Conservation (phyloP, 2,329 filamentous ascomycete species). For the Aspergillus sp. region DNA sequence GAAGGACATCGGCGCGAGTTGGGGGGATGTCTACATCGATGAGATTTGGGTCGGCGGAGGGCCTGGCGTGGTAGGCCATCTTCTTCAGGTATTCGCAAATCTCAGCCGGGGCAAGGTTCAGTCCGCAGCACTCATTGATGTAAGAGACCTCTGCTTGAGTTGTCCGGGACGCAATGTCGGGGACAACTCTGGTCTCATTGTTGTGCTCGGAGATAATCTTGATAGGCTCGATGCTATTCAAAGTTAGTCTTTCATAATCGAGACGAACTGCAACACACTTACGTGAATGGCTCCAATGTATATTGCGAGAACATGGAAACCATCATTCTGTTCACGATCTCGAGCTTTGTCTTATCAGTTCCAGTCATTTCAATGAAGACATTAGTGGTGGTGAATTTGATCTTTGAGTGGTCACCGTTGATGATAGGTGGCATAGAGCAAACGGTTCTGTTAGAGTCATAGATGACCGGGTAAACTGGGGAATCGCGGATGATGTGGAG, state of each 20-base stretch:
- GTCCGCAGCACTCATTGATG: constrained; percentile 86
- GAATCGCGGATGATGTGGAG: constrained; percentile 92
- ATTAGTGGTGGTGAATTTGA: constrained; percentile 83
- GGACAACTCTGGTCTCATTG: constrained; percentile 71
- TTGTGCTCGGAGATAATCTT: constrained; percentile 92
- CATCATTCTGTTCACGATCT: constrained; percentile 92
- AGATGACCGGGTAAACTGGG: constrained; percentile 92
- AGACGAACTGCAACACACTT: constrained; percentile 13
- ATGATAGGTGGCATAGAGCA: constrained; percentile 97
- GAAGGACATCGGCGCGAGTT: constrained; percentile 88
- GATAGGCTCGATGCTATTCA: constrained; percentile 70
- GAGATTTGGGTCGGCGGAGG: constrained; percentile 65
- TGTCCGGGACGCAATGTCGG: constrained; percentile 70
- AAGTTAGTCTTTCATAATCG: constrained; percentile 4
- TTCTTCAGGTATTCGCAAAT: constrained; percentile 77
- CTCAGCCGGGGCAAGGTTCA: constrained; percentile 66
- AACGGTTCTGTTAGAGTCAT: constrained; percentile 79
- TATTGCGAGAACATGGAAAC: constrained; percentile 97
- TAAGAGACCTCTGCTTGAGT: constrained; percentile 85
- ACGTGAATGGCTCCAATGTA: constrained; percentile 79
- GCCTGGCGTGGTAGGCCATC: constrained; percentile 82
- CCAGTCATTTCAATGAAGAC: constrained; percentile 97
- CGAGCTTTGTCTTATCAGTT: constrained; percentile 91
- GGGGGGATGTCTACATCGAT: constrained; percentile 80
- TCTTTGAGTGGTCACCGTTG: constrained; percentile 96